Evolutionary conservation across 257 asterid genomes (phyloP).

Genomic region (Linderniella brevidens): DNA sequence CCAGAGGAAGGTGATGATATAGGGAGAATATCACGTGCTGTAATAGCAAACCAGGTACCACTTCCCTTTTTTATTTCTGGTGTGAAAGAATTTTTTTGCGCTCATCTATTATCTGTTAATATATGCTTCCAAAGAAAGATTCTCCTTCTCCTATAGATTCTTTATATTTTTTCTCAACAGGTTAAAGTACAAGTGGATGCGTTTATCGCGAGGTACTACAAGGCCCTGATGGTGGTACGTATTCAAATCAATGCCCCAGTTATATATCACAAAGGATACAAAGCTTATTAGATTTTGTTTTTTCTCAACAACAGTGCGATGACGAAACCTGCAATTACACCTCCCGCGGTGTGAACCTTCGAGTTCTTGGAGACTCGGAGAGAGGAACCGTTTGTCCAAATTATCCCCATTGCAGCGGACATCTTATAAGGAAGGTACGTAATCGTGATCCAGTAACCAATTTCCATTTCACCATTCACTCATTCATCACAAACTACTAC

Average conservation of each 20-base stretch:
- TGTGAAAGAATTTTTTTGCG: neutral
- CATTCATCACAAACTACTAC: neutral
- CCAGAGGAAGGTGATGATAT: slow-evolving; percentile 57
- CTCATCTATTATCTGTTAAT: no score
- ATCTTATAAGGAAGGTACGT: slow-evolving; percentile 57
- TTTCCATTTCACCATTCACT: neutral
- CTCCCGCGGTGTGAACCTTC: slow-evolving; percentile 63
- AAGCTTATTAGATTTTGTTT: slow-evolving; percentile 3
- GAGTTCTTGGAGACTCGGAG: slow-evolving; percentile 58
- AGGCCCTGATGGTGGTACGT: slow-evolving; percentile 75
- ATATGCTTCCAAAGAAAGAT: no score
- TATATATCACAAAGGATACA: slow-evolving; percentile 7
- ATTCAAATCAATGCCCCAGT: slow-evolving; percentile 9
- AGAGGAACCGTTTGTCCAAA: slow-evolving; percentile 91
- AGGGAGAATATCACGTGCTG: slow-evolving; percentile 50
- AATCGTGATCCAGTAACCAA: neutral
- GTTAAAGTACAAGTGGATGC: slow-evolving; percentile 79
- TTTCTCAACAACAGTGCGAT: slow-evolving; percentile 47
- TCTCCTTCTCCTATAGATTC: no score
- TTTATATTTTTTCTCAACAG: slow-evolving; percentile 27
- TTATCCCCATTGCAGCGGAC: slow-evolving; percentile 81
- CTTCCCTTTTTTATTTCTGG: neutral
- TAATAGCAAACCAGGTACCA: slow-evolving; percentile 74
- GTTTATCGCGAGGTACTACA: slow-evolving; percentile 57
- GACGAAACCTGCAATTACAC: slow-evolving; percentile 88